Base-by-base conservation (phyloP, 495 filamentous ascomycete species). In the Eremomyces bilateralis region DNA sequence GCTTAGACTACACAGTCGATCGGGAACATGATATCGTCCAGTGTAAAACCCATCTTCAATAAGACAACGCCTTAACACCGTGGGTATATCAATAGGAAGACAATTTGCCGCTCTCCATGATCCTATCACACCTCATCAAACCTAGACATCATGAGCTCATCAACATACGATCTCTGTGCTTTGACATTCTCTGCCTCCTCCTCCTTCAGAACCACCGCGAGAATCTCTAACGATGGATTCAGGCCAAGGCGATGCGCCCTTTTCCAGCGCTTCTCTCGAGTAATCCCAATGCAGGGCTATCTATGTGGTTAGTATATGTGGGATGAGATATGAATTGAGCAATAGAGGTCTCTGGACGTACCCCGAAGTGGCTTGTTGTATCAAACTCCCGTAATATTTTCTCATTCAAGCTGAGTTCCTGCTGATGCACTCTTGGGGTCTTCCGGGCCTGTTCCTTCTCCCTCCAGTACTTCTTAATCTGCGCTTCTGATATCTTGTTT, bases 351-450 rank as follows among this genome's bases (percentile, higher is more conserved):
- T 17, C 1, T 8, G 33, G 15, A 73, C 78, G 53, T 67, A 91
- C 82, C 39, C 88, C 88, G 54, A 78, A 97, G 51, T 91, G 79
- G 40, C 61, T 72, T 33, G 69, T 80, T 27, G 90, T 68, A 51
- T 97, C 88, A 54, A 80, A 97, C 46, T 90, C 75, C 42, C 85
- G 57, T 42, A 85, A 59, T 30, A 92, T 72, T 61, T 81, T 84
- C 63, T 94, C 88, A 28, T 76, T 62, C 6, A 79, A 42, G 3
- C 61, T 59, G 34, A 97, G 49, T 2, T 58, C 75, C 40, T 68
- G 49, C 55, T 83, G 77, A 50, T 95, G 88, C 29, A 84, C 71
- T 36, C 65, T 44, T 16, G 65, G 62, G 33, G 67, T 58, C 35
- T 50, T 56, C 41, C 78, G 56, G 51, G 62, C 57, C 13, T 54